Base-by-base conservation (phyloP, 148 eudicot species). In the Rhododendron mucronatum region DNA sequence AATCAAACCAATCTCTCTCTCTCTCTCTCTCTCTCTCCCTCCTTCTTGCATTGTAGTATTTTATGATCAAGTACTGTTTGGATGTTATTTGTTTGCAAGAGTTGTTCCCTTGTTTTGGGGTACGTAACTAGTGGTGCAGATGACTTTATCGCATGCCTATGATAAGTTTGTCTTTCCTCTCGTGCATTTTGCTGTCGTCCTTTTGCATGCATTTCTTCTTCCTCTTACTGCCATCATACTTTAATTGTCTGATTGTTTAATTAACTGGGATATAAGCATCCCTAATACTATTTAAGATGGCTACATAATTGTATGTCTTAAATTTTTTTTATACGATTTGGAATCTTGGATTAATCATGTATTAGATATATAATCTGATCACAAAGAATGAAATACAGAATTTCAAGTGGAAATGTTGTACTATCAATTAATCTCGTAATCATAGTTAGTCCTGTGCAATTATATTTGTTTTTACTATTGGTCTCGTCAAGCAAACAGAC, bases 101-200 rank as follows among this genome's bases (percentile, higher is more conserved):
- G 71, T 82, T 82, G 84, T 82, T 26, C 71, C 39, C 44, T 81
- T 30, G 47, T 57, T 55, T 55, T 82, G 61, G 83, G 28, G 50
- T n/a, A 41, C 39, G 39, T 59, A 53, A 53, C 18, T 39, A 78
- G 39, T 41, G 45, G 35, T 79, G 15, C 48, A 55, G 20, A 80
- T 55, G 71, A 18, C 65, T 81, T 53, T 55, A 63, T 82, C 37
- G 47, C 48, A 53, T 57, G 71, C 47, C 84, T 16, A 35, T 57
- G 47, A 55, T 57, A 57, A 35, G 69, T 82, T 57, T 82, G 69
- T 57, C 69, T 20, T 82, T 21, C 67, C 71, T 63, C 37, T 28
- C 35, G 75, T 69, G 75, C 75, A 4, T 4, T 28, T 69, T 69
- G 15, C 75, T 69, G 75, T 69, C 75, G 35, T 69, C 75, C 75